Evolutionary conservation across 2,329 filamentous ascomycete genomes (phyloP).

Genomic region (Talaromyces albobiverticillius): DNA sequence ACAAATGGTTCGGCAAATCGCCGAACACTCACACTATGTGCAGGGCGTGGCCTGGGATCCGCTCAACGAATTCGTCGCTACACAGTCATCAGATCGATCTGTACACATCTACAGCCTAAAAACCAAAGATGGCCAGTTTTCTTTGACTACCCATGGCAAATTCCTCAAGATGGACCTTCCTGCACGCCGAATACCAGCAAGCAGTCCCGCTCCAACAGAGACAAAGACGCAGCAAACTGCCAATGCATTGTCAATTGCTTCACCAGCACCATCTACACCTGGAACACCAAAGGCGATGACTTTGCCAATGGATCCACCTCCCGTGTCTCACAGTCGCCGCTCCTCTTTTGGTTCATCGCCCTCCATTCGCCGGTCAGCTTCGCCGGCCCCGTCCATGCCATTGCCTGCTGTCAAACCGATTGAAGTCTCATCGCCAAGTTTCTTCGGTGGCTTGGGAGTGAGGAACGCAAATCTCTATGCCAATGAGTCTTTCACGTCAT

Average conservation of each 20-base stretch:
- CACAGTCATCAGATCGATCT: constrained; percentile 95
- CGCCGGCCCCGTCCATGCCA: constrained; percentile 89
- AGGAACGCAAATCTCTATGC: constrained; percentile 90
- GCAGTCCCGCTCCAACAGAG: constrained; percentile 87
- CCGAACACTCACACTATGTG: constrained; percentile 96
- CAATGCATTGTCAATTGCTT: constrained; percentile 57
- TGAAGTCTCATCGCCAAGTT: constrained; percentile 76
- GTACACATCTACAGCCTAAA: constrained; percentile 96
- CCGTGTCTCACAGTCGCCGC: constrained; percentile 85
- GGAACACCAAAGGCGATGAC: constrained; percentile 88
- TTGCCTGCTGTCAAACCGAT: constrained; percentile 93
- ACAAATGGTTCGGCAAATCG: constrained; percentile 81
- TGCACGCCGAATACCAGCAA: constrained; percentile 81
- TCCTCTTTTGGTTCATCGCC: constrained; percentile 82
- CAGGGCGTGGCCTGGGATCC: constrained; percentile 99
- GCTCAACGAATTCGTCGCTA: constrained; percentile 95
- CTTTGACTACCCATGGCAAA: constrained; percentile 73
- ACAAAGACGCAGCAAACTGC: constrained; percentile 30
- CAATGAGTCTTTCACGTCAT: constrained; percentile 94
- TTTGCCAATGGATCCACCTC: constrained; percentile 93
- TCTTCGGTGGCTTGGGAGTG: constrained; percentile 61
- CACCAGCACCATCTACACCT: constrained; percentile 84
- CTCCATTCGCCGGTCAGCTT: constrained; percentile 80
- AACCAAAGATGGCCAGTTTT: constrained; percentile 94
- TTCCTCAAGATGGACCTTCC: constrained; percentile 93